A percentile compares a stretch with the other conserved stretches of the same genome.
Conservation (phyloP, 2,329 filamentous ascomycete species). For the Graphiopsis chlorocephala region DNA sequence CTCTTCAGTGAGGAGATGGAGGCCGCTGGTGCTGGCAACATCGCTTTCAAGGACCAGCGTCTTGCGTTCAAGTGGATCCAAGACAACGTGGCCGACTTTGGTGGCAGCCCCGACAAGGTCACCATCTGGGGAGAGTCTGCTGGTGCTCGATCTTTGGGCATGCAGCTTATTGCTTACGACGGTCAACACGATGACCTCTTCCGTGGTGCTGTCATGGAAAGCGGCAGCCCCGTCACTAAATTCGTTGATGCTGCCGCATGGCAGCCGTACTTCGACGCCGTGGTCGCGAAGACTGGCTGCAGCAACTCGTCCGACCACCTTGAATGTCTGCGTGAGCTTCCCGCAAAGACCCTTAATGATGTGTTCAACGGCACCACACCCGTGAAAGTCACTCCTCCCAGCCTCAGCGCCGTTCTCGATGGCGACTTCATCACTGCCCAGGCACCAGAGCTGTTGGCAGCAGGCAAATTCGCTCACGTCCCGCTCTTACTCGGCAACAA, state of each 20-base stretch:
- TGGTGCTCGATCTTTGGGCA: conserved; percentile 50
- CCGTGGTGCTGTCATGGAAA: conserved; percentile 43
- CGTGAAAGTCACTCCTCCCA: conserved; percentile 1
- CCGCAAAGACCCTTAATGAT: conserved; percentile 21
- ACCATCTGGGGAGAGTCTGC: conserved; percentile 73
- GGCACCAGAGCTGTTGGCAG: not conserved
- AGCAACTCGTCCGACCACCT: conserved; percentile 54
- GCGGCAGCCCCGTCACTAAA: conserved; percentile 24
- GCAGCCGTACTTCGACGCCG: conserved; percentile 60
- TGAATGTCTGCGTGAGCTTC: conserved; percentile 58
- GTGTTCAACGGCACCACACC: conserved; percentile 21
- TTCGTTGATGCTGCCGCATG: conserved; percentile 11
- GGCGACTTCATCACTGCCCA: conserved; percentile 10
- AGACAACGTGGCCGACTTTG: conserved; percentile 48
- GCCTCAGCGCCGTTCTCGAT: conserved; percentile 8
- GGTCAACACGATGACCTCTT: conserved; percentile 41
- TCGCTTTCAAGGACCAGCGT: conserved; percentile 26
- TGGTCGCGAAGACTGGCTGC: conserved; percentile 60
- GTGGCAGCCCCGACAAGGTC: conserved; percentile 71
- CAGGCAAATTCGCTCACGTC: conserved; percentile 24
- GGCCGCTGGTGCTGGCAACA: conserved; percentile 23
- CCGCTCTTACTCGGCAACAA: conserved; percentile 30
- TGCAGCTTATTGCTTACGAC: conserved; percentile 35
- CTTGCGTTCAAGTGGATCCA: conserved; percentile 39
- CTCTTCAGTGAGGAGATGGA: conserved; percentile 10